Evolutionary conservation across 768 basidiomycete genomes (phyloP).

Genomic region (Hypholoma sublateritium): DNA sequence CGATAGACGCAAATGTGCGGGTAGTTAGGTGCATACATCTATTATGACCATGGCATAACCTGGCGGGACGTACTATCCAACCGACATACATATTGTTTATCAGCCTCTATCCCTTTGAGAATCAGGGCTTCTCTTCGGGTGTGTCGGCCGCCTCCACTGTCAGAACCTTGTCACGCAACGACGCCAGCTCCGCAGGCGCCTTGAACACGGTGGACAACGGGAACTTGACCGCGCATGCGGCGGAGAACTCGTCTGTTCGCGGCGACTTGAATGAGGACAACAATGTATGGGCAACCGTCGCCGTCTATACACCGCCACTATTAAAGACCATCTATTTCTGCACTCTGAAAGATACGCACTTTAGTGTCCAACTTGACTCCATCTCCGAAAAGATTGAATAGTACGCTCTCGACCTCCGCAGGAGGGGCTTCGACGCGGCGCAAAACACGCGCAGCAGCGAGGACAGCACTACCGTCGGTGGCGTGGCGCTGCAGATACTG

Average conservation of each 20-base stretch:
- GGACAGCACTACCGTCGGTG: slow-evolving; percentile 46
- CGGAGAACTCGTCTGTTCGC: slow-evolving; percentile 61
- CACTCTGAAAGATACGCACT: slow-evolving; percentile 32
- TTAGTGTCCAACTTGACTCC: slow-evolving; percentile 44
- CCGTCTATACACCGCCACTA: slow-evolving; percentile 40
- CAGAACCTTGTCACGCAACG: slow-evolving; percentile 32
- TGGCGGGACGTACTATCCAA: not conserved
- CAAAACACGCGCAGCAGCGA: slow-evolving; percentile 65
- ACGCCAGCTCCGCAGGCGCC: slow-evolving; percentile 46
- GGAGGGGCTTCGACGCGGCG: slow-evolving; percentile 43
- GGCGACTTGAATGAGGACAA: slow-evolving; percentile 49
- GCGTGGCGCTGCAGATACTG: slow-evolving; percentile 72
- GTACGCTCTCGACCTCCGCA: slow-evolving; percentile 59
- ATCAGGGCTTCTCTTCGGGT: not conserved
- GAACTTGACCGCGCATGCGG: slow-evolving; percentile 53
- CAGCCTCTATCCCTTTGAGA: not conserved
- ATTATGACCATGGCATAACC: not conserved
- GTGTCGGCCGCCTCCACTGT: not conserved
- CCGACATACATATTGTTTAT: too few relatives aligned
- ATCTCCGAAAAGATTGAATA: slow-evolving; percentile 49
- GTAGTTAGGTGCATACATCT: not conserved
- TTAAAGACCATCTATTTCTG: not conserved
- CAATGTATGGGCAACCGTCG: slow-evolving; percentile 46
- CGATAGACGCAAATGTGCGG: not conserved
- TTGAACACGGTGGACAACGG: slow-evolving; percentile 69